Base-by-base conservation (phyloP, 176 grass and related monocot species). In the Carex kokanica region DNA sequence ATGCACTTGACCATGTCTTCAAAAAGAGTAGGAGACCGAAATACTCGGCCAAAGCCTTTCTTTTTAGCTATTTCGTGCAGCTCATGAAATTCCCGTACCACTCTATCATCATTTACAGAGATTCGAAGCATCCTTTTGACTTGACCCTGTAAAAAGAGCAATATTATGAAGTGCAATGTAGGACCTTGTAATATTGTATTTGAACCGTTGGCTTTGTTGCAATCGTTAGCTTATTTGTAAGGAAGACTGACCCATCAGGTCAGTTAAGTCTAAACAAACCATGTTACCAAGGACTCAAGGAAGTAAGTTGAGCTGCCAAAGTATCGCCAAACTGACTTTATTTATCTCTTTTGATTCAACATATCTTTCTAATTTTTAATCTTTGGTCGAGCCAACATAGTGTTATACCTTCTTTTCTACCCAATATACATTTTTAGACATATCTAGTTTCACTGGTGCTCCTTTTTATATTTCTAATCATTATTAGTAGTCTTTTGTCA, bases 1-100 rank as follows among this genome's bases (percentile, higher is more conserved):
- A 97, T 92, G 89, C 91, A 91, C 86, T 97, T 97, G 87, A 91
- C 81, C 94, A 93, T 97, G 81, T 93, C 94, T 86, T 91, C 91
- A 20, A 97, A 93, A 77, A 97, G 81, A 6, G 89, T 93, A 17
- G 94, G 89, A 3, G 91, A 97, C 38, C 94, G 87, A 83, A 97
- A 97, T 80, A 97, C 59, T 45, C 81, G 80, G 3, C 94, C 91
- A 29, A 97, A 93, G 7, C 91, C 91, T 5, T 13, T 83, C 53
- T 85, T 64, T 67, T 83, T 88, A 16, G 90, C 91, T 62, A 41
- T 74, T 10, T 64, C 63, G 43, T 97, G 94, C 64, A 92, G 49
- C 38, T 74, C 36, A 60, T 94, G 94, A 79, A 97, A 97, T 66
- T 86, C 88, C 74, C 16, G 77, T 40, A 89, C 89, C 40, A 56